Base-by-base conservation (phyloP, 345 rosid species). In the Brassica cretica region DNA sequence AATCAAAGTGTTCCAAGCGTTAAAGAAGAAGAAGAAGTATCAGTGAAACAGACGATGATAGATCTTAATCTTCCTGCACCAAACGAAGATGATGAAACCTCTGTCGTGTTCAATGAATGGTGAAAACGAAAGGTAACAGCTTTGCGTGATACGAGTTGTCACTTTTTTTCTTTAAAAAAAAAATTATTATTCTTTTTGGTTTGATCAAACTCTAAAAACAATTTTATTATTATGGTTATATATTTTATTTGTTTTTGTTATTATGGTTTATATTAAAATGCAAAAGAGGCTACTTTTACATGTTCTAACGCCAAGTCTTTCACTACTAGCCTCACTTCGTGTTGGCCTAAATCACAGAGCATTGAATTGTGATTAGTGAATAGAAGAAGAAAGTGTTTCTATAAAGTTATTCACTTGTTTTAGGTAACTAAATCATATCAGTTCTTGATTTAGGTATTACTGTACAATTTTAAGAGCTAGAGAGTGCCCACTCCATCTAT, bases 61-160 rank as follows among this genome's bases (percentile, higher is more conserved):
- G 98, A 94, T 88, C 97, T 94, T 29, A 94, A 94, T 84, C 91
- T 94, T 70, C 98, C 97, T 6, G 95, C 98, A 72, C 85, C 93
- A 7, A 59, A 77, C 25, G 93, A 92, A 9, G 94, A 89, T 51
- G 80, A 87, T 59, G 94, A 87, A 84, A 83, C 87, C 16, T 89
- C 93, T 25, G 90, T 88, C 0, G 87, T 90, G 24, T 87, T 93
- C 2, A 90, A 88, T 84, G 91, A 76, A 75, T 70, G 76, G 63
- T 80, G 73, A 80, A 44, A 37, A 46, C 63, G 61, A 73, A 75
- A 80, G 75, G 68, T 75, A 79, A 75, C 80, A 65, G 73, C 49
- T 80, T 71, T 80, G 76, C 83, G 73, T 80, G 73, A 70, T 80
- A 59, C 73, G 49, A 4, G 30, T 71, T 53, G 60, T 53, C 60